Evolutionary conservation across 2,329 filamentous ascomycete genomes (phyloP).

Genomic region (Aureobasidium sp.): DNA sequence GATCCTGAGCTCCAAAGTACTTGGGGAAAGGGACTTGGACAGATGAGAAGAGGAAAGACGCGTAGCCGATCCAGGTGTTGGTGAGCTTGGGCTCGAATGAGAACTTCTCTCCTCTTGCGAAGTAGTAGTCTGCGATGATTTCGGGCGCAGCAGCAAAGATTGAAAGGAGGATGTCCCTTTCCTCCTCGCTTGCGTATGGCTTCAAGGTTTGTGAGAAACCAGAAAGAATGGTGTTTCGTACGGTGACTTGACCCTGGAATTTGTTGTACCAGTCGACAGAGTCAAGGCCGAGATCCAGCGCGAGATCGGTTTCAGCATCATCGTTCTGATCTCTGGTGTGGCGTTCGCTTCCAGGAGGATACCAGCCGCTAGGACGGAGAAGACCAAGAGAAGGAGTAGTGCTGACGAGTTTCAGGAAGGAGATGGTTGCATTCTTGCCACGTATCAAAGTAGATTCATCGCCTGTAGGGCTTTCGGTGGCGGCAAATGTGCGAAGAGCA

Average conservation of each 20-base stretch:
- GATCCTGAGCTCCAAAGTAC: slow-evolving; percentile 58
- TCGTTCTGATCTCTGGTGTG: slow-evolving; percentile 22
- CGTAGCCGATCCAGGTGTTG: slow-evolving; percentile 90
- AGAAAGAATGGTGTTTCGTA: slow-evolving; percentile 71
- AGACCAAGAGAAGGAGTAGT: slow-evolving; percentile 66
- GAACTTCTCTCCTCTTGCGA: slow-evolving; percentile 53
- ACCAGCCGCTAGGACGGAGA: slow-evolving; percentile 71
- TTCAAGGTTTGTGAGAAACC: slow-evolving; percentile 70
- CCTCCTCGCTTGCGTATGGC: slow-evolving; percentile 71
- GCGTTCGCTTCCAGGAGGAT: slow-evolving; percentile 57
- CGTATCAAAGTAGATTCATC: neutral
- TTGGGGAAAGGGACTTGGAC: slow-evolving; percentile 65
- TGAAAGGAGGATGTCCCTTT: slow-evolving; percentile 70
- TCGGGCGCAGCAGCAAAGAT: slow-evolving; percentile 80
- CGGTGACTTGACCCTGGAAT: slow-evolving; percentile 56
- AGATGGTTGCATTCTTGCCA: slow-evolving; percentile 48
- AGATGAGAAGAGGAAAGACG: slow-evolving; percentile 74
- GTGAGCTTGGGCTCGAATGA: slow-evolving; percentile 83
- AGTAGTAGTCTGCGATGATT: slow-evolving; percentile 79
- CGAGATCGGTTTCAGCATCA: slow-evolving; percentile 41
- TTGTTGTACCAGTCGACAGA: slow-evolving; percentile 51
- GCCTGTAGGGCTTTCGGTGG: slow-evolving; percentile 13
- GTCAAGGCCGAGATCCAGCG: slow-evolving; percentile 59
- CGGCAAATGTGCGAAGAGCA: slow-evolving; percentile 48
- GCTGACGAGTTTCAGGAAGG: slow-evolving; percentile 66